Evolutionary conservation across 2,329 filamentous ascomycete species (phyloP), one percentile per base, ranked within the genome.

Genomic region (Westerdykella aurantiaca): DNA sequence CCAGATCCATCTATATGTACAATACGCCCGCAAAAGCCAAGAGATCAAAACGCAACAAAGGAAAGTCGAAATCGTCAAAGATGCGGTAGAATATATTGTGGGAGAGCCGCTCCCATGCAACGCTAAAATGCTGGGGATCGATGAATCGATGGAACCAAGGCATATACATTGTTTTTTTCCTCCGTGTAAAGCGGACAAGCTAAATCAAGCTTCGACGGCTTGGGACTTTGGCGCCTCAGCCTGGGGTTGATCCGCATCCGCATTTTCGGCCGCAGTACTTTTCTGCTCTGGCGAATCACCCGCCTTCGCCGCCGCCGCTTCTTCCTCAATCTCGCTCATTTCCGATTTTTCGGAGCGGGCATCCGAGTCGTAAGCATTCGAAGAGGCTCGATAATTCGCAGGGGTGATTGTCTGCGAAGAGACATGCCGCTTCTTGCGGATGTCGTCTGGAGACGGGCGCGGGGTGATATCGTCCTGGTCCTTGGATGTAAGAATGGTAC

Each of bases 361-460:
- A 34, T 60, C 58, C 4, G 44, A 38, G 4, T 49, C 44, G 18
- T 58, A 49, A 6, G 55, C 55, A 25, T 63, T 53, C 7, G 53
- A 21, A 21, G 60, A 53, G 25, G 55, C 50, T 23, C 54, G 55
- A 39, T 52, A 64, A 18, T 52, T 59, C 14, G 57, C 51, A 13
- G 63, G 64, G 0, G 60, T 65, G 31, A 67, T 64, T 16, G 62
- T 67, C 34, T 64, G 61, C 2, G 62, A 53, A 5, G 64, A 67
- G 1, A 61, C 58, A 35, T 66, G 64, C 13, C 64, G 57, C 39
- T 66, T 59, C 46, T 59, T 63, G n/a, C 54, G 52, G 10, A 52
- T 51, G n/a, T 61, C 60, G n/a, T 49, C 45, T 4, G 63, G 55
- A 2, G 55, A 44, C 12, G 47, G 50, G 13, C 54, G 55, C 12